These are phyloP conservation scores for Colletotrichum camelliae DNA, from an alignment of 2,329 filamentous ascomycete species.

Conservation along the genomic window DNA sequence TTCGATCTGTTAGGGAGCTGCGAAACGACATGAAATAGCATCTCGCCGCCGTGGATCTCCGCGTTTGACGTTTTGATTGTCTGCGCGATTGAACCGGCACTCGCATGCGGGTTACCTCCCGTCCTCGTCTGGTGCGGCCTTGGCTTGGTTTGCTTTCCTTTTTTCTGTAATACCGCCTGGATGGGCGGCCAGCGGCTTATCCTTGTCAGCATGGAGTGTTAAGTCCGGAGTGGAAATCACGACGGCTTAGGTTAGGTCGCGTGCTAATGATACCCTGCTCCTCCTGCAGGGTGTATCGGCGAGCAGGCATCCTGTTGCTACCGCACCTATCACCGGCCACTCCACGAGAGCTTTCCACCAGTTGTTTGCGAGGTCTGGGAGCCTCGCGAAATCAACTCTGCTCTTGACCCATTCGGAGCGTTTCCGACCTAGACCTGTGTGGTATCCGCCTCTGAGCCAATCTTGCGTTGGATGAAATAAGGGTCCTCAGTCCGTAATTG, in stretches of 20 bases:
- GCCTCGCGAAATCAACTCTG: background rate
- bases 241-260: background rate
- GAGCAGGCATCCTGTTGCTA: background rate
- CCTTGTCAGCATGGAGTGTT: background rate
- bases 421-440: background rate
- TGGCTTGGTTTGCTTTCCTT: background rate
- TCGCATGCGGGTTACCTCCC: background rate
- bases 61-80: background rate
- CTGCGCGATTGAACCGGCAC: background rate
- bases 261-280: background rate
- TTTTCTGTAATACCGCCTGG: background rate
- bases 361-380: background rate
- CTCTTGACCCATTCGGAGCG: background rate
- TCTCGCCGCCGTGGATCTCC: background rate
- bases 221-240: background rate
- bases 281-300: background rate
- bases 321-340: background rate
- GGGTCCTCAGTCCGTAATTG: background rate
- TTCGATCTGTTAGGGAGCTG: background rate
- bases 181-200: background rate
- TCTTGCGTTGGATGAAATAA: background rate
- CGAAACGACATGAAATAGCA: background rate
- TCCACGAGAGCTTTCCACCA: background rate
- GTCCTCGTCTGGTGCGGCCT: background rate
- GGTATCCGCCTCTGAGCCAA: background rate